Conservation (phyloP, 495 filamentous ascomycete genomes). For the Aspergillus kassunensis region DNA sequence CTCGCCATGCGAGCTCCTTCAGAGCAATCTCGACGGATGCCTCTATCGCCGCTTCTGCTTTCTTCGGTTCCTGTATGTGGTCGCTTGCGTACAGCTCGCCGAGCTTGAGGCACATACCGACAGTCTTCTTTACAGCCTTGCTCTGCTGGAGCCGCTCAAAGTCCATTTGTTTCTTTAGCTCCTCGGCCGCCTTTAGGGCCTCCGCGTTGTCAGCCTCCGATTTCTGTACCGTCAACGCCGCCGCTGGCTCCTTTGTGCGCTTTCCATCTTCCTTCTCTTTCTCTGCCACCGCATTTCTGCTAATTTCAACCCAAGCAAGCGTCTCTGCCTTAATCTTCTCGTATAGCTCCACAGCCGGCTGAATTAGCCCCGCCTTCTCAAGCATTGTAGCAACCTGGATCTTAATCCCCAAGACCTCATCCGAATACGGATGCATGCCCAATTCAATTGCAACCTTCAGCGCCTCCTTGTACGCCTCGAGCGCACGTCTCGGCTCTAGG, state of each 20-base stretch:
- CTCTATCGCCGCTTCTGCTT: slow-evolving; percentile 68
- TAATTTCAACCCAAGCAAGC: slow-evolving; percentile 46
- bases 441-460: slow-evolving; percentile 63
- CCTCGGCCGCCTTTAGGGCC: slow-evolving; percentile 28
- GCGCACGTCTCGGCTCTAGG: slow-evolving; percentile 64
- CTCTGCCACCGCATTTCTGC: slow-evolving; percentile 11
- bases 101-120: slow-evolving; percentile 74
- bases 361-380: slow-evolving; percentile 64
- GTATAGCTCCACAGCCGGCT: slow-evolving; percentile 61
- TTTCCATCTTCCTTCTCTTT: neutral
- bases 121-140: slow-evolving; percentile 64
- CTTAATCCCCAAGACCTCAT: slow-evolving; percentile 86
- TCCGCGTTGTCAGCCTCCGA: slow-evolving; percentile 23
- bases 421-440: slow-evolving; percentile 79
- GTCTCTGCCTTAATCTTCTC: slow-evolving; percentile 55
- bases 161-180: slow-evolving; percentile 29
- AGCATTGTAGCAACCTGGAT: slow-evolving; percentile 73
- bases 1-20: slow-evolving; percentile 65
- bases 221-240: neutral
- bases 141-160: slow-evolving; percentile 59
- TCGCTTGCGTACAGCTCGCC: slow-evolving; percentile 66
- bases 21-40: slow-evolving; percentile 79
- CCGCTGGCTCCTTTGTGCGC: neutral
- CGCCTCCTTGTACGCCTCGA: slow-evolving; percentile 78
- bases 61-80: slow-evolving; percentile 47